Conservation (phyloP, 129 eudicot genomes). For the Kitagawia praeruptora region DNA sequence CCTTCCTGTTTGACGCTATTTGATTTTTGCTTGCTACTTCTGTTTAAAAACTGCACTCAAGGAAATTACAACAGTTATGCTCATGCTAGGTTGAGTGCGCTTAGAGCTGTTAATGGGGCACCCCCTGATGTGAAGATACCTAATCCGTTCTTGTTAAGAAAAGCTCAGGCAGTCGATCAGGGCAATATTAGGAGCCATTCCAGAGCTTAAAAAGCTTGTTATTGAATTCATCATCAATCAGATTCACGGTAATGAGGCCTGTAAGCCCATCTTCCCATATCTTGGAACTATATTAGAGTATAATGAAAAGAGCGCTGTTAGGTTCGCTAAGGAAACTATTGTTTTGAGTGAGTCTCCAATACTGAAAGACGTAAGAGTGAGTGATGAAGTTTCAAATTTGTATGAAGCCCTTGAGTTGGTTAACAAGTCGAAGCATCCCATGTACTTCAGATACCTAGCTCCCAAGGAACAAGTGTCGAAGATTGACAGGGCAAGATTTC, state of each 20-base stretch:
- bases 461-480: not conserved
- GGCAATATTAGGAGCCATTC: no score
- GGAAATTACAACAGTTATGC: not conserved
- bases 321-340: not conserved
- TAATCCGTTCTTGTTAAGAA: not conserved
- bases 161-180: not conserved
- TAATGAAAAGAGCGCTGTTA: not conserved
- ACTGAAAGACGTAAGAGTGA: not conserved
- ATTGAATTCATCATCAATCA: not conserved
- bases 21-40: not conserved
- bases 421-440: not conserved
- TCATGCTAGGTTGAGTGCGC: not conserved
- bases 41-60: not conserved
- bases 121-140: not conserved
- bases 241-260: fast-evolving
- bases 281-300: not conserved
- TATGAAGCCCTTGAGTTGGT: not conserved
- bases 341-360: not conserved
- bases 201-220: no score
- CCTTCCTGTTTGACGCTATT: not conserved
- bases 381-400: not conserved
- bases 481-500: not conserved
- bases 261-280: not conserved
- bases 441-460: not conserved
- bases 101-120: not conserved